A percentile compares a stretch with the other conserved stretches of the same genome.
phyloP scores from a whole-genome alignment of 1,284 basidiomycete genomes.

The Schizophyllum amplum region DNA sequence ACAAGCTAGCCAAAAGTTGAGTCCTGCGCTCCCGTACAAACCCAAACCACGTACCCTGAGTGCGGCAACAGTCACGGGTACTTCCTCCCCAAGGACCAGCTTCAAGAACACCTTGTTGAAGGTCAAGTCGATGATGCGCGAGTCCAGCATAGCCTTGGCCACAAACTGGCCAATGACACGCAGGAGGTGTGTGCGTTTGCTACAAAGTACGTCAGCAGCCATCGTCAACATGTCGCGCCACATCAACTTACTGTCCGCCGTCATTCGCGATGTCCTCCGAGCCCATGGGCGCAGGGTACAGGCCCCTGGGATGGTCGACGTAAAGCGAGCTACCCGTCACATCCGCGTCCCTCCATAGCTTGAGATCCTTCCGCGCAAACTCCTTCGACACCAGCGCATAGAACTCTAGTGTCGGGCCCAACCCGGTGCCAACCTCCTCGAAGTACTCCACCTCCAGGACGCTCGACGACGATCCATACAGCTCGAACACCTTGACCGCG shows the following conservation, averaged over 20 bases:
- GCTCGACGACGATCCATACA: conserved; percentile 90
- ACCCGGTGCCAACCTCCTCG: conserved; percentile 96
- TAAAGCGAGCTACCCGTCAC: conserved; percentile 52
- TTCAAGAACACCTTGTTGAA: conserved; percentile 92
- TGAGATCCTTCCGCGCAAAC: conserved; percentile 81
- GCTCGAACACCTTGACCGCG: conserved; percentile 96
- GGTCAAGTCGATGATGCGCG: conserved; percentile 92
- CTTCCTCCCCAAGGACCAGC: conserved; percentile 76
- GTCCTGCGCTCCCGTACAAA: conserved; percentile 1
- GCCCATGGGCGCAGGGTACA: conserved; percentile 84
- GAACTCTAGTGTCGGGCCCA: conserved; percentile 98
- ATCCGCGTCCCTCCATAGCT: conserved; percentile 89
- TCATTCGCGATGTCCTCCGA: conserved; percentile 57
- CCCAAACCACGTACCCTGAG: conserved; percentile 49
- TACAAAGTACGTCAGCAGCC: conserved; percentile 19
- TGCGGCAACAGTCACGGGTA: conserved; percentile 77
- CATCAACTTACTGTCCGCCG: conserved; percentile 56
- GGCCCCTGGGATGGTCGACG: conserved; percentile 75
- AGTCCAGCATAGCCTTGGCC: conserved; percentile 97
- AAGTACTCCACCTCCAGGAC: conserved; percentile 98
- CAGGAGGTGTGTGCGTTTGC: conserved; percentile 78
- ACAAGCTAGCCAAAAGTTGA: conserved; percentile 45
- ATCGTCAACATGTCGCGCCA: not conserved
- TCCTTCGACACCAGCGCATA: conserved; percentile 92
- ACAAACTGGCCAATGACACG: conserved; percentile 93